phyloP scores from a whole-genome alignment of 1,284 basidiomycete genomes.

The Tilletia walkeri region DNA sequence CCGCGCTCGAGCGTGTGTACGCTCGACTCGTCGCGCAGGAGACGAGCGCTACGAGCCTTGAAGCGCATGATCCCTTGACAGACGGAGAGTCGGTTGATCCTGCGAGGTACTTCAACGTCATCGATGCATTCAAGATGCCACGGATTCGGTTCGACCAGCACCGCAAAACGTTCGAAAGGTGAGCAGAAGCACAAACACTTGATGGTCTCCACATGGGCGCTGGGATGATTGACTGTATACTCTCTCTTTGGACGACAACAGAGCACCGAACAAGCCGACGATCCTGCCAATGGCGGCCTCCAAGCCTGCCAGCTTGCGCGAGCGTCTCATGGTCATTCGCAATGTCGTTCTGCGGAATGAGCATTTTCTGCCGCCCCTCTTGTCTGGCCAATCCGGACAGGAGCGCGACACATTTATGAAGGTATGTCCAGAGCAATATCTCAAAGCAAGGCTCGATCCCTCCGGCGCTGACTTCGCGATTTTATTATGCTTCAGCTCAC shows the following conservation, averaged over 20 bases:
- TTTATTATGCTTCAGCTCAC: slow-evolving; percentile 66
- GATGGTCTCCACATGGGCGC: too few relatives aligned
- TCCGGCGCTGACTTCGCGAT: too few relatives aligned
- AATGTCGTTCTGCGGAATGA: slow-evolving; percentile 50
- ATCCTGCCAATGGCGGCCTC: slow-evolving; percentile 38
- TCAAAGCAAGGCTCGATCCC: too few relatives aligned
- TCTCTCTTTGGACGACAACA: not conserved
- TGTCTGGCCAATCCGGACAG: slow-evolving; percentile 23
- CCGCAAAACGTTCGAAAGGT: slow-evolving; percentile 80
- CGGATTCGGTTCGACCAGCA: slow-evolving; percentile 82
- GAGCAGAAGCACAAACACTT: slow-evolving; percentile 27
- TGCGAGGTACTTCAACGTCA: slow-evolving; percentile 76
- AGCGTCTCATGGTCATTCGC: slow-evolving; percentile 45
- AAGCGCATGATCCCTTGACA: slow-evolving; percentile 24
- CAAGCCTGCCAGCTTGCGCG: slow-evolving; percentile 33
- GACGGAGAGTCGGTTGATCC: slow-evolving; percentile 70
- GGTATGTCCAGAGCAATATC: slow-evolving; percentile 8
- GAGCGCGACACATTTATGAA: slow-evolving; percentile 44
- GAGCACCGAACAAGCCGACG: slow-evolving; percentile 20
- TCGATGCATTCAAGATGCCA: slow-evolving; percentile 93
- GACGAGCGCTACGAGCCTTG: slow-evolving; percentile 30
- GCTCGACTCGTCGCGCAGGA: slow-evolving; percentile 45
- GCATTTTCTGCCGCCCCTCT: slow-evolving; percentile 52
- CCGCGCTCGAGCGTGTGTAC: slow-evolving; percentile 44
- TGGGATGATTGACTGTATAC: not conserved